phyloP scores from a whole-genome alignment of 2,329 filamentous ascomycete species.

The Botrytis fragariae region DNA sequence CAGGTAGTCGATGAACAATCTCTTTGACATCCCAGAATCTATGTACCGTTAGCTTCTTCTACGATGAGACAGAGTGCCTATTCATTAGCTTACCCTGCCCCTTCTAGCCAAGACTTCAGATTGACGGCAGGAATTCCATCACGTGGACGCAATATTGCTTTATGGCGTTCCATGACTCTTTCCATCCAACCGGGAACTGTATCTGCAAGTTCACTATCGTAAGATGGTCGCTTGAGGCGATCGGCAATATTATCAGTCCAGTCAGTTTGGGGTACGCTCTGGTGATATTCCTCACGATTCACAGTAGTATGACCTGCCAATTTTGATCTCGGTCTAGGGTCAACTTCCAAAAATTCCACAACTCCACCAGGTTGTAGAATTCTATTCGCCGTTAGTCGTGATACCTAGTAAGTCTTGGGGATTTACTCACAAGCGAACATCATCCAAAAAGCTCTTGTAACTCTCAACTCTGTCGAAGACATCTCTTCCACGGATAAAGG shows the following conservation, averaged over 20 bases:
- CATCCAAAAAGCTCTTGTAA: slow-evolving; percentile 35
- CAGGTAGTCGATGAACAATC: slow-evolving; percentile 30
- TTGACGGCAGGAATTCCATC: slow-evolving; percentile 35
- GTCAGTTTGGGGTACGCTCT: slow-evolving; percentile 27
- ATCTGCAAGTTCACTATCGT: slow-evolving; percentile 31
- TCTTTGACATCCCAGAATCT: slow-evolving; percentile 38
- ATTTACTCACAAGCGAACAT: slow-evolving; percentile 32
- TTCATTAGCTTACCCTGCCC: slow-evolving; percentile 32
- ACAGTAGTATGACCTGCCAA: slow-evolving; percentile 1
- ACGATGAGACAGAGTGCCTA: background rate
- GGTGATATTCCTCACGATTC: slow-evolving; percentile 21
- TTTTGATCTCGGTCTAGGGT: slow-evolving; percentile 33
- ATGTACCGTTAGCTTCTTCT: slow-evolving; percentile 18
- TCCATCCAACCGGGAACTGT: slow-evolving; percentile 32
- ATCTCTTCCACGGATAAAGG: slow-evolving; percentile 34
- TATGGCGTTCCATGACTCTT: slow-evolving; percentile 32
- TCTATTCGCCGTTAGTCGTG: background rate
- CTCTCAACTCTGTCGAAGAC: slow-evolving; percentile 36
- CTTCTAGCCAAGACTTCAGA: slow-evolving; percentile 36
- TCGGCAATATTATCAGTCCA: slow-evolving; percentile 35
- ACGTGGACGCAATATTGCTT: slow-evolving; percentile 31
- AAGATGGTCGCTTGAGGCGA: slow-evolving; percentile 29
- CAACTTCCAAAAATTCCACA: slow-evolving; percentile 37
- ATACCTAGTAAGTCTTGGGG: slow-evolving; percentile 8
- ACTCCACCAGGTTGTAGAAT: slow-evolving; percentile 36